These are phyloP conservation scores for Annulohypoxylon moriforme DNA, from an alignment of 495 filamentous ascomycete genomes.

Conservation along the genomic window DNA sequence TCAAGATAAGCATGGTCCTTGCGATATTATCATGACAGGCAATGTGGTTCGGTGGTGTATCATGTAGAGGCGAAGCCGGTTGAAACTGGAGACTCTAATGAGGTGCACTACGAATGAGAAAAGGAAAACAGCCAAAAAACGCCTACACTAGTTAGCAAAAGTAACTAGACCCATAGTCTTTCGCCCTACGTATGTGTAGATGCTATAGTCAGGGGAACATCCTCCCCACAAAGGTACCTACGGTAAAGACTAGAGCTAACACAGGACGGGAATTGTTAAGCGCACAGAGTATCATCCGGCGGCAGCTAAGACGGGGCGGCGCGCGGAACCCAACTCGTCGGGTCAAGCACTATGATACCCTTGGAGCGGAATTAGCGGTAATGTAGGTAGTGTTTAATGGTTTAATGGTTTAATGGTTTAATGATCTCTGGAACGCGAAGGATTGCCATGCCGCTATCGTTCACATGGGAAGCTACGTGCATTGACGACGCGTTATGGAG, in stretches of 20 bases:
- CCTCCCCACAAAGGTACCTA: constrained; percentile 20
- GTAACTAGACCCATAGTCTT: not conserved
- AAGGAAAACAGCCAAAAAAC: not conserved
- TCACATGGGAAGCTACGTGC: not conserved
- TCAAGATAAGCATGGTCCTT: constrained; percentile 18
- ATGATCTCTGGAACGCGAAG: constrained; percentile 13
- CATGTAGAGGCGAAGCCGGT: not conserved
- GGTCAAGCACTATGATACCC: constrained; percentile 23
- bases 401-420: no score
- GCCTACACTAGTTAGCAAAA: constrained; percentile 7
- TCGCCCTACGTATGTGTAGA: not conserved
- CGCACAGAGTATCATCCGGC: constrained; percentile 44
- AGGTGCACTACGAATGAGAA: not conserved
- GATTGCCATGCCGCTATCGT: constrained; percentile 10
- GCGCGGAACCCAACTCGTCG: constrained; percentile 39
- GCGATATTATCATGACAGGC: constrained; percentile 13
- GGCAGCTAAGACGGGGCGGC: constrained; percentile 45
- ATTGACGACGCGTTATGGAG: not conserved
- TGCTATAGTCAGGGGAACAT: constrained; percentile 11
- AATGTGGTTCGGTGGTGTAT: not conserved
- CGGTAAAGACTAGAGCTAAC: constrained; percentile 27
- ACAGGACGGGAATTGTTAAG: constrained; percentile 46
- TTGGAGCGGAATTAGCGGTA: constrained; percentile 24
- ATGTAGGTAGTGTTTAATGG: not conserved
- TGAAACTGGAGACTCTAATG: not conserved